phyloP scores from a whole-genome alignment of 2,329 filamentous ascomycete genomes.

The Diaporthe australafricana region DNA sequence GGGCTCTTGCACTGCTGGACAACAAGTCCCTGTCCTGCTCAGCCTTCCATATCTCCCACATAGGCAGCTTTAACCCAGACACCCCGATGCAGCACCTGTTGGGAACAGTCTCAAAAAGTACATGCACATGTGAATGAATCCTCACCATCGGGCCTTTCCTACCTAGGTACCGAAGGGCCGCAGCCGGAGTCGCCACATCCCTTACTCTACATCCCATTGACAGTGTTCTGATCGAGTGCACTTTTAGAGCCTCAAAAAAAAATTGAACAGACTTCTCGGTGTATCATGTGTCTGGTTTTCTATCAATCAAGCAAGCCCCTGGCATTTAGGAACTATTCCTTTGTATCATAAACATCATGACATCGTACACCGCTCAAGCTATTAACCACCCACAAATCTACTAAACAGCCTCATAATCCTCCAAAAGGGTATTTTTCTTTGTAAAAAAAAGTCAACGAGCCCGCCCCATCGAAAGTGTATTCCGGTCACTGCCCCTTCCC shows the following conservation, averaged over 20 bases:
- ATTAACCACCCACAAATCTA: not conserved
- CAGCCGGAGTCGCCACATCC: not conserved
- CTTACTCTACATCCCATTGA: no score
- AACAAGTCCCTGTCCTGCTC: slow-evolving; percentile 6
- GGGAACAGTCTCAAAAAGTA: not conserved
- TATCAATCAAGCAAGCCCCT: slow-evolving; percentile 24
- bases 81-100: not conserved
- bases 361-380: slow-evolving; percentile 31
- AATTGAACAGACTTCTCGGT: not conserved
- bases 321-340: slow-evolving; percentile 14
- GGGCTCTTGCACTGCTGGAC: not conserved
- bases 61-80: slow-evolving; percentile 1
- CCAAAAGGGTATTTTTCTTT: slow-evolving; percentile 21
- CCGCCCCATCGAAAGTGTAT: slow-evolving; percentile 12
- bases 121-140: not conserved
- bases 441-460: slow-evolving; percentile 15
- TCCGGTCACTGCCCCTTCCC: not conserved
- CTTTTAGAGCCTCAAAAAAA: not conserved
- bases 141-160: not conserved
- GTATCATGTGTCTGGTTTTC: slow-evolving; percentile 23
- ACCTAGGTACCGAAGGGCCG: not conserved
- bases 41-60: slow-evolving; percentile 8
- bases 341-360: slow-evolving; percentile 33
- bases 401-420: slow-evolving; percentile 5
- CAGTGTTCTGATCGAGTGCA: not conserved